phyloP scores from a whole-genome alignment of 2,329 filamentous ascomycete genomes.

The Hymenoscyphus repandus region DNA sequence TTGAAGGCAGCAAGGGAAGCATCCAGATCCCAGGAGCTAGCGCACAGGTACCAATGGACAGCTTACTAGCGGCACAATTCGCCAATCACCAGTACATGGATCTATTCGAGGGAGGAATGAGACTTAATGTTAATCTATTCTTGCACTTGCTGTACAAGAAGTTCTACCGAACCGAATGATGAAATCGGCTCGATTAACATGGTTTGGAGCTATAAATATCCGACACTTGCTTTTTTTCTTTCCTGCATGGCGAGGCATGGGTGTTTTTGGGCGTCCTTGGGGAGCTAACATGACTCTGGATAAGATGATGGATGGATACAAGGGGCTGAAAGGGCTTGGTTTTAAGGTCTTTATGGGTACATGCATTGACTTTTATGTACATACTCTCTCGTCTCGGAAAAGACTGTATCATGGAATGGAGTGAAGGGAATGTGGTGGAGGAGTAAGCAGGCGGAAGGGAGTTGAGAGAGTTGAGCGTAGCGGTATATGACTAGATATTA shows the following conservation, averaged over 20 bases:
- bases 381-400: too few species aligned
- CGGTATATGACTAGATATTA: conserved; percentile 14
- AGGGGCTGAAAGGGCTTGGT: too few species aligned
- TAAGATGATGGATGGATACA: neutral
- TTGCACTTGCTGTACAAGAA: conserved; percentile 98
- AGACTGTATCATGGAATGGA: neutral
- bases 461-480: neutral
- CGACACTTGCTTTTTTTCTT: neutral
- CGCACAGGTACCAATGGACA: conserved; percentile 83
- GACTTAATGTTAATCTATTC: conserved; percentile 93
- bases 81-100: conserved; percentile 96
- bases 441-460: neutral
- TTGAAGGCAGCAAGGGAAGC: conserved; percentile 85
- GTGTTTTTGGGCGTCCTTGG: neutral
- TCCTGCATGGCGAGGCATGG: neutral
- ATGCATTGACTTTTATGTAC: too few species aligned
- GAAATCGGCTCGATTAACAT: neutral
- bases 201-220: neutral
- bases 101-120: conserved; percentile 78
- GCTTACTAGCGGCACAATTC: conserved; percentile 92
- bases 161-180: conserved; percentile 71
- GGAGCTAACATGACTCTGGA: neutral
- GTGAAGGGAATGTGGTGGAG: neutral
- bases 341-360: too few species aligned
- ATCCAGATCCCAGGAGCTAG: conserved; percentile 96